Conservation (phyloP, 306 rosid species). For the Cucurbita argyrosperma region DNA sequence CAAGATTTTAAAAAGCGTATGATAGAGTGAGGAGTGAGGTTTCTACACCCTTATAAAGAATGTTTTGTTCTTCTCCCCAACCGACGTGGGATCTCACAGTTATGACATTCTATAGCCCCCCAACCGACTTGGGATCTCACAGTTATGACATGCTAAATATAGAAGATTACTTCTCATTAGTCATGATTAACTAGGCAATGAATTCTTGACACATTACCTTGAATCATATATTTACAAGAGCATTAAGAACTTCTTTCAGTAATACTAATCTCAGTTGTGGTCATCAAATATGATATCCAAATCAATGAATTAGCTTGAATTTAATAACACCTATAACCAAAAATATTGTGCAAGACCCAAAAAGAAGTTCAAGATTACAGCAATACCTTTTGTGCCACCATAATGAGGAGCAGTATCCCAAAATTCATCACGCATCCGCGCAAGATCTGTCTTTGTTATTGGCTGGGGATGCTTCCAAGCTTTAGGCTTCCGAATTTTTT, state of each 20-base stretch:
- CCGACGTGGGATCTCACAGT: too few species aligned
- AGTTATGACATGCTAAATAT: not conserved
- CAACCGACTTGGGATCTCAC: too few species aligned
- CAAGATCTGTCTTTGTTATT: slow-evolving; percentile 72
- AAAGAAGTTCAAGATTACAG: not conserved
- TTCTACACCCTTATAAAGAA: too few species aligned
- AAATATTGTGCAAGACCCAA: not conserved
- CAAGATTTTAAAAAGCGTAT: too few species aligned
- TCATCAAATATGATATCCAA: not conserved
- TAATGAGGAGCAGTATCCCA: slow-evolving; percentile 99
- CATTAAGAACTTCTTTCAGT: not conserved
- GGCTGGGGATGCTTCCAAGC: slow-evolving; percentile 99
- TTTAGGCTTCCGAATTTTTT: slow-evolving; percentile 85
- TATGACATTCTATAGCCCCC: not conserved
- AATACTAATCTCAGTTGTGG: not conserved
- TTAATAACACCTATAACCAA: too few species aligned
- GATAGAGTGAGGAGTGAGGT: too few species aligned
- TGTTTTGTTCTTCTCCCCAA: too few species aligned
- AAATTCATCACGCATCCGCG: slow-evolving; percentile 85
- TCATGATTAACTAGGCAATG: not conserved
- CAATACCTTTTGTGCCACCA: slow-evolving; percentile 87
- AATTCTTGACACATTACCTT: not conserved
- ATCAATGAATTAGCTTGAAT: not conserved
- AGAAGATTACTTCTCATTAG: not conserved
- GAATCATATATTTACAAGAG: not conserved